A percentile compares a stretch with the other conserved stretches of the same genome.
Evolutionary conservation across 768 basidiomycete species (phyloP).

Genomic region (Daedalea quercina): DNA sequence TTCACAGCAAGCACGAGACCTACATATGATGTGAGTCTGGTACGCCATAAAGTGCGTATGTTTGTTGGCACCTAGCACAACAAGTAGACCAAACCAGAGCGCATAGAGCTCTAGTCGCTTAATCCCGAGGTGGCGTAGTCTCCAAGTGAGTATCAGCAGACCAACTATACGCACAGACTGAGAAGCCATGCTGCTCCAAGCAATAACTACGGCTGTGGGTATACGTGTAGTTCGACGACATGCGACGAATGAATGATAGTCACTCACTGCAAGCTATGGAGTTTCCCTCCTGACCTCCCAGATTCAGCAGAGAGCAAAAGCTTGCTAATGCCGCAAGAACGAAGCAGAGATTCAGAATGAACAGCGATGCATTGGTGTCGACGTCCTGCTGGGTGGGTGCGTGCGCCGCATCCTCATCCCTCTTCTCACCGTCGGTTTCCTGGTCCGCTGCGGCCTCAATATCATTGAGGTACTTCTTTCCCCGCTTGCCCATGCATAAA

Average conservation of each 20-base stretch:
- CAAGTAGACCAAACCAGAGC: constrained; percentile 25
- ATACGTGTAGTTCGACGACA: not conserved
- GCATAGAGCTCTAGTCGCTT: constrained; percentile 26
- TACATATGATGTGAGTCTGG: constrained; percentile 10
- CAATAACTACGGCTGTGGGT: constrained; percentile 34
- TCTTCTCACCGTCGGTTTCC: not conserved
- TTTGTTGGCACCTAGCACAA: constrained; percentile 28
- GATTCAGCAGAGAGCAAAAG: constrained; percentile 18
- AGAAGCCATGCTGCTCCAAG: constrained; percentile 38
- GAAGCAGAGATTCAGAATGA: constrained; percentile 23
- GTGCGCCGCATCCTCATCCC: not conserved
- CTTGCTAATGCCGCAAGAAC: constrained; percentile 19
- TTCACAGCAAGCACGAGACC: constrained; percentile 35
- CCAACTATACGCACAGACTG: constrained; percentile 34
- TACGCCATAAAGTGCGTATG: not conserved
- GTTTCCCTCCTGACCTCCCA: constrained; percentile 7
- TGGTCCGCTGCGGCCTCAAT: not conserved
- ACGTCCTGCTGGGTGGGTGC: not conserved
- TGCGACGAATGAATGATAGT: not conserved
- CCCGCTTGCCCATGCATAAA: constrained; percentile 3
- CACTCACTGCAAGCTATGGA: constrained; percentile 11
- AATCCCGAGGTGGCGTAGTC: constrained; percentile 26
- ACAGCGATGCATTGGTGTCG: constrained; percentile 17
- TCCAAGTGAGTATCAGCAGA: constrained; percentile 28
- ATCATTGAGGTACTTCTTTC: not conserved